Percentiles rank a stretch among this genome's conserved stretches.
Conservation (phyloP, 139 green algal species). For the Pleodorina starrii region DNA sequence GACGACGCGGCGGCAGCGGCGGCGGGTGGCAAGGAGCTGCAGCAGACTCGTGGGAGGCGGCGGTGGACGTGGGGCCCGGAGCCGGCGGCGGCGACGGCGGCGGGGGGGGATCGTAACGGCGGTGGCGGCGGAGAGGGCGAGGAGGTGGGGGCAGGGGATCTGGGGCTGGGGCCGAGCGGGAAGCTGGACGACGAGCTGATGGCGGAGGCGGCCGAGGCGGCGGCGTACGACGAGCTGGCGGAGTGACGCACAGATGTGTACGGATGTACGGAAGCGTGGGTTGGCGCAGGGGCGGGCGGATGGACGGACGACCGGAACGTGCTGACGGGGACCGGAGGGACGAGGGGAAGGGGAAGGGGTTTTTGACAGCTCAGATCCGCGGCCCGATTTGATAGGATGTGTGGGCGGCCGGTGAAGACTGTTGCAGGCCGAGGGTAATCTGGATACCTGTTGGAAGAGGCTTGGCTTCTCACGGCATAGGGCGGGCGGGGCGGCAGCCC, state of each 20-base stretch:
- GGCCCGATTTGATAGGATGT: no score
- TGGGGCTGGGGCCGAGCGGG: neutral
- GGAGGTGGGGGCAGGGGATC: neutral
- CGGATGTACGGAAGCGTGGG: neutral
- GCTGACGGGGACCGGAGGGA: neutral
- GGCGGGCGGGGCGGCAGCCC: no score
- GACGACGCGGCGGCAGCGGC: neutral
- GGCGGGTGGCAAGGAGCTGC: neutral
- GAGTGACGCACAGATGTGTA: neutral
- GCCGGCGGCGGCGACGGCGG: neutral
- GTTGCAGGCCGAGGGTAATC: no score
- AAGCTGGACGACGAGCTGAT: conserved; percentile 32
- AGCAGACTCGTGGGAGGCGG: neutral
- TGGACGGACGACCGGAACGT: neutral
- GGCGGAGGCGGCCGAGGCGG: conserved; percentile 29
- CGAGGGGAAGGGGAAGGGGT: neutral
- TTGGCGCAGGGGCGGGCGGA: neutral
- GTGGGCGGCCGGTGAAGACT: no score
- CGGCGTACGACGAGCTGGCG: conserved; percentile 6
- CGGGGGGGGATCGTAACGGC: neutral
- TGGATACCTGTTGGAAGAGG: no score
- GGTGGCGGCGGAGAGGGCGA: neutral
- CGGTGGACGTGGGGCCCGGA: neutral
- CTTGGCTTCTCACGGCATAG: no score
- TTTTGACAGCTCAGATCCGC: no score